Conservation (phyloP, 192 early-diverging fungal species). For the Dimargaris cristalligena region DNA sequence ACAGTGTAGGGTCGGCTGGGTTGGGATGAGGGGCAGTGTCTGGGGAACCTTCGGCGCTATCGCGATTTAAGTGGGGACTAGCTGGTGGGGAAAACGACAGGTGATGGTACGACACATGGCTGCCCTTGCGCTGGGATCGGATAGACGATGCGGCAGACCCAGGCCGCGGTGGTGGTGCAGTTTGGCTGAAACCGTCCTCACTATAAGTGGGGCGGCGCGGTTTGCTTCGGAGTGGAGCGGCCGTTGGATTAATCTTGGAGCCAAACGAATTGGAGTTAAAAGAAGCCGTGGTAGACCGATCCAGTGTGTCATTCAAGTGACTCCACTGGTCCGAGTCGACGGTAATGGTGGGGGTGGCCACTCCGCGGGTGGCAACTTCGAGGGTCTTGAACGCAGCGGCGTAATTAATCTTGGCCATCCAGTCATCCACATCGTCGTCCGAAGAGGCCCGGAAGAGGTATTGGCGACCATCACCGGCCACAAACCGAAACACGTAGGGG, state of each 20-base stretch:
- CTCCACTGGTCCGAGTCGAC: slow-evolving; percentile 9
- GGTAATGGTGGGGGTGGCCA: slow-evolving; percentile 7
- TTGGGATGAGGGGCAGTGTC: no score
- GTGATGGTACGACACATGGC: not conserved
- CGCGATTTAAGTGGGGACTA: not conserved
- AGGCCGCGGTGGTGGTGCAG: not conserved
- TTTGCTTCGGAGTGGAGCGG: not conserved
- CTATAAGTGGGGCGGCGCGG: not conserved
- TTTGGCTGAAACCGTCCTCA: not conserved
- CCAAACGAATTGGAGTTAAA: not conserved
- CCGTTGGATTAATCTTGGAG: not conserved
- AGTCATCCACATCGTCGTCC: slow-evolving; percentile 57
- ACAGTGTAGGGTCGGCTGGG: no score
- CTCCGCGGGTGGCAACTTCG: slow-evolving; percentile 16
- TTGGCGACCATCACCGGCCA: slow-evolving; percentile 50
- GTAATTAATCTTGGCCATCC: slow-evolving; percentile 69
- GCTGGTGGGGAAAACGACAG: slow-evolving; percentile 5
- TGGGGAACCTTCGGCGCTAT: no score
- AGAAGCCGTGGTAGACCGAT: not conserved
- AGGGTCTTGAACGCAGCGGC: slow-evolving; percentile 53
- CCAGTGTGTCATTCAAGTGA: not conserved
- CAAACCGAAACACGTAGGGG: slow-evolving; percentile 58
- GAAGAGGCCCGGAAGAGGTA: slow-evolving; percentile 48
- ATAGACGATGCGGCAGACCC: not conserved
- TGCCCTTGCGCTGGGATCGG: not conserved